Conservation (phyloP, 495 filamentous ascomycete species). For the Annulohypoxylon stygium region DNA sequence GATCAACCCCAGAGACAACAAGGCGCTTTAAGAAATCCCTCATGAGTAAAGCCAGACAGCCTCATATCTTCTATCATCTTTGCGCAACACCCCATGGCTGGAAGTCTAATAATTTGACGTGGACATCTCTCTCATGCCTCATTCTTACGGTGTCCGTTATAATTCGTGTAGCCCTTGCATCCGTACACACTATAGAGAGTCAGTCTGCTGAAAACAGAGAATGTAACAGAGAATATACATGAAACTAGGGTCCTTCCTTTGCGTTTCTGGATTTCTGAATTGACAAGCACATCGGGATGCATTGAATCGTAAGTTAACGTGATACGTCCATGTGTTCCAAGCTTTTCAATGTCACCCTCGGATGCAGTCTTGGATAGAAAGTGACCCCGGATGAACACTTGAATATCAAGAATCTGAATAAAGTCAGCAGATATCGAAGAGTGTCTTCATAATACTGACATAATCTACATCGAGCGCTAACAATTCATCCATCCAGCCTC, state of each 20-base stretch:
- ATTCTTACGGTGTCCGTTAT: not conserved
- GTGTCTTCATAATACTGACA: not conserved
- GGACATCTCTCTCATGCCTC: not conserved
- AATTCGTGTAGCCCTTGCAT: not conserved
- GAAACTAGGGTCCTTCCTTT: not conserved
- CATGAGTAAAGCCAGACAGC: no score
- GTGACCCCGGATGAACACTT: not conserved
- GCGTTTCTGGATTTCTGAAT: not conserved
- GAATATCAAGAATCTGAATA: constrained; percentile 1
- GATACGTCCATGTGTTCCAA: constrained; percentile 6
- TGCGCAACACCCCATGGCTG: no score
- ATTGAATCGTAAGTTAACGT: not conserved
- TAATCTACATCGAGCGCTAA: not conserved
- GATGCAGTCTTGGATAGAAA: not conserved
- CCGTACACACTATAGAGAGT: not conserved
- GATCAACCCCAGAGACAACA: no score
- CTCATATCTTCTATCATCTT: no score
- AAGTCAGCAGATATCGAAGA: not conserved
- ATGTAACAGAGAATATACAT: not conserved
- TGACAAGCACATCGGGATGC: not conserved
- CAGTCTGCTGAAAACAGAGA: not conserved
- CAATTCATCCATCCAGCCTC: not conserved
- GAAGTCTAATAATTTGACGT: constrained; percentile 2
- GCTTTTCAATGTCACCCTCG: not conserved
- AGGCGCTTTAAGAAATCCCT: no score